Conservation (phyloP, 2,329 filamentous ascomycete species). For the Furcasterigmium sp. region DNA sequence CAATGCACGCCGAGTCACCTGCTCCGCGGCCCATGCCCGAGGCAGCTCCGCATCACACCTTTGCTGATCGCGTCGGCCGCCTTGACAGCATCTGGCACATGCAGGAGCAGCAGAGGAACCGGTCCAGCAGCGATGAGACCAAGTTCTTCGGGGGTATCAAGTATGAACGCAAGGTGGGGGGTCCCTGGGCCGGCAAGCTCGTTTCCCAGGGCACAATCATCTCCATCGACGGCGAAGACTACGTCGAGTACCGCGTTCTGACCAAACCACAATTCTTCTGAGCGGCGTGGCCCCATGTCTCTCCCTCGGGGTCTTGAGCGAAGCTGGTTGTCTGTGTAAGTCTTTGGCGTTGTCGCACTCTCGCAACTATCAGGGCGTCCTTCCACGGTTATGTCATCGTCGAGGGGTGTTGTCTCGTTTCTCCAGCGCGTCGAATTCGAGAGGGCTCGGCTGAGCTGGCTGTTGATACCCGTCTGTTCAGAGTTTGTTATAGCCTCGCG, state of each 20-base stretch:
- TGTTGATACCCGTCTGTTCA: neutral
- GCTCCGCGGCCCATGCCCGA: neutral
- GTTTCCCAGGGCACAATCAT: constrained; percentile 57
- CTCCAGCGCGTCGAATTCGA: too few relatives aligned
- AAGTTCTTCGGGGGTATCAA: constrained; percentile 56
- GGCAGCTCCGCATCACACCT: neutral
- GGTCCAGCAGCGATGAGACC: constrained; percentile 40
- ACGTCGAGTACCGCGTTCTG: constrained; percentile 61
- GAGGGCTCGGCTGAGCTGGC: too few relatives aligned
- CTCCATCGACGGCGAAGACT: constrained; percentile 62
- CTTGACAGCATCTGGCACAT: constrained; percentile 52
- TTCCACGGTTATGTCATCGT: too few relatives aligned
- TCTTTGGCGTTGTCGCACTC: too few relatives aligned
- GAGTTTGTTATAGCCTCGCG: neutral
- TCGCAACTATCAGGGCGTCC: too few relatives aligned
- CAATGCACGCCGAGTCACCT: neutral
- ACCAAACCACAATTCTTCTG: constrained; percentile 59
- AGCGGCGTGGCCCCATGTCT: constrained; percentile 1
- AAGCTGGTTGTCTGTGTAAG: too few relatives aligned
- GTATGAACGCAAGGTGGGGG: constrained; percentile 56
- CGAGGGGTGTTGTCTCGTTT: too few relatives aligned
- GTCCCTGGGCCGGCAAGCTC: constrained; percentile 58
- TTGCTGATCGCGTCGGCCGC: neutral
- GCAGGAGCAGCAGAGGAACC: constrained; percentile 41
- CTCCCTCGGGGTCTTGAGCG: neutral